Evolutionary conservation across 2,329 filamentous ascomycete species (phyloP), one percentile per base, ranked within the genome.

Genomic region (Nannizzia gypsea): DNA sequence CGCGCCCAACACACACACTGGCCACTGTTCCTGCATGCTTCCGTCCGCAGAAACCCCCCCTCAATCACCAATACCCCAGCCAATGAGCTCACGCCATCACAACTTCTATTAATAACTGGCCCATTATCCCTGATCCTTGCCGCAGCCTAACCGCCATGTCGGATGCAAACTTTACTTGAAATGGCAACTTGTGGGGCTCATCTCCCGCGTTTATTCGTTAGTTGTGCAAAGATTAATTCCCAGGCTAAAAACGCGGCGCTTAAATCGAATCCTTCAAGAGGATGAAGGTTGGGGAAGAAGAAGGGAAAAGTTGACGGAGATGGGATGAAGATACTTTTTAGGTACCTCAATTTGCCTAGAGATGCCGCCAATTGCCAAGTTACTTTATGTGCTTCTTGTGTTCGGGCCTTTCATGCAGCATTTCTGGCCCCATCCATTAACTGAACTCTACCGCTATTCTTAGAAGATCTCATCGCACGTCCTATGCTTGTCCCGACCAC

Each of bases 221-320:
- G 28, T 15, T 6, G 5, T 15, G 2, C 6, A 54, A 54, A 54
- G 24, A 20, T 54, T 54, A 54, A 31, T 31, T n/a, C 26, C 28
- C 2, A 15, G 20, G 20, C 9, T 8, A 54, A 54, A 54, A 54
- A 20, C 28, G 5, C 4, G 28, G 50, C 50, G 50, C 50, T 24
- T 54, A 54, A 54, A 22, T 52, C 17, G 50, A 54, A 54, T 54
- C 50, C 50, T 31, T 54, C 50, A 34, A n/a, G 50, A 15, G 24
- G 50, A n/a, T 36, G 26, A 24, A 31, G 26, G 50, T 17, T 31
- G 50, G 13, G 8, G 50, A 31, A 34, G 26, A 13, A 4, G 15
- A n/a, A 5, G 15, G 38, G 38, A 5, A 6, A 42, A 6, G 15
- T n/a, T 6, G 38, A 42, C n/a, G n/a, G n/a, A 17, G 38, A 2